Base-by-base conservation (phyloP, 2,329 filamentous ascomycete species). In the Berkeleyomyces rouxiae region DNA sequence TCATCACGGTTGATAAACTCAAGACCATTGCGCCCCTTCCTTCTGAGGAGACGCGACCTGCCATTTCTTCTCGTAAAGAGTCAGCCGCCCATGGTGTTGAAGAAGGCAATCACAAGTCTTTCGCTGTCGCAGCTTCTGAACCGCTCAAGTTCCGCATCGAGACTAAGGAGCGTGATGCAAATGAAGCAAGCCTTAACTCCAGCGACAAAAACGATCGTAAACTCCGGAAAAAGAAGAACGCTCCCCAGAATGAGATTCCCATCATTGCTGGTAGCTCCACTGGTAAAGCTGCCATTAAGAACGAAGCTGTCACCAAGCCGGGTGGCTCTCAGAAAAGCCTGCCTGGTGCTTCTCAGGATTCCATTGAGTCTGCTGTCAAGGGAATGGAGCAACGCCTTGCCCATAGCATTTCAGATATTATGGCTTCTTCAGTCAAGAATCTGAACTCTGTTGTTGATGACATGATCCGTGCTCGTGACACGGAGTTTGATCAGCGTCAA, bases 1-100 rank as follows among this genome's bases (percentile, higher is more conserved):
- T 87, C 37, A 88, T 96, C 64, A 82, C 82, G 47, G 85, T 96
- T 60, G 80, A 82, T 42, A 86, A 88, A 69, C 79, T 96, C 44
- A 81, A 80, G 71, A 72, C 76, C 40, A 76, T 69, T 71, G 74
- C 71, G 69, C 79, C 75, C 62, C 80, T 71, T 65, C 73, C 75
- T 3, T 70, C 69, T n/a, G 77, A 78, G 68, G 73, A 71, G 77
- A 78, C 68, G 64, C 75, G 64, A 5, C 64, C 64, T 7, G 66
- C 66, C 68, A 69, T 69, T 70, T 66, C 74, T 66, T 63, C 69
- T 65, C 67, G 70, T 55, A 76, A 75, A 67, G 76, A 78, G 33
- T 63, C 70, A 6, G 61, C 69, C 36, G 70, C 73, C 59, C 49
- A 68, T 1, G 66, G 61, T 10, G 39, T 40, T 4, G 61, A 58